Percentiles rank a stretch among this genome's conserved stretches.
These are phyloP conservation scores for Blastobotrys indianensis DNA, from an alignment of 1,139 yeast species.

Conservation along the genomic window DNA sequence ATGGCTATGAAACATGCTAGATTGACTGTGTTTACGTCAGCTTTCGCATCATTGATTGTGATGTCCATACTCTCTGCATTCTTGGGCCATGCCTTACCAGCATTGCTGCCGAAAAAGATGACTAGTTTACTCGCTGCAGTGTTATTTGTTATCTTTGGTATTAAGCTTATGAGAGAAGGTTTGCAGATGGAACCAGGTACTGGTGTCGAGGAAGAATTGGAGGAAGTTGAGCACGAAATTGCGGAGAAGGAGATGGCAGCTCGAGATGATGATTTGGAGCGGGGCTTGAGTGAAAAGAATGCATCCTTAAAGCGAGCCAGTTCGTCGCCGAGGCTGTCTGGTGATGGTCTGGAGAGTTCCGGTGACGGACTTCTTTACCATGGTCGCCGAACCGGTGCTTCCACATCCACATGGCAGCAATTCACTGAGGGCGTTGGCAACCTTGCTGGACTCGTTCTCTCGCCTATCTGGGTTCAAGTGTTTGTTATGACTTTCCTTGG, in stretches of 20 bases:
- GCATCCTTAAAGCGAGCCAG: constrained; percentile 26
- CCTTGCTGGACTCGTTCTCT: constrained; percentile 57
- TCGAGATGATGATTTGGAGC: constrained; percentile 51
- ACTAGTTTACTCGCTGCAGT: constrained; percentile 79
- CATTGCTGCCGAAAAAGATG: constrained; percentile 68
- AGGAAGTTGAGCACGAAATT: constrained; percentile 94
- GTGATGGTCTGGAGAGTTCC: constrained; percentile 29
- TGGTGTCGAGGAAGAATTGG: constrained; percentile 92
- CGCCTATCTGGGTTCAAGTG: constrained; percentile 92
- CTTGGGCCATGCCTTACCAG: constrained; percentile 87
- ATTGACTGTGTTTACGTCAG: constrained; percentile 76
- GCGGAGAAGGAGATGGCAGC: constrained; percentile 54
- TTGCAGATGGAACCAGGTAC: constrained; percentile 69
- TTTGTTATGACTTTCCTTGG: constrained; percentile 95
- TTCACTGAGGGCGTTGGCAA: constrained; percentile 39
- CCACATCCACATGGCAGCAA: constrained; percentile 19
- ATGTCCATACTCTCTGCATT: constrained; percentile 91
- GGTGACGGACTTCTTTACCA: constrained; percentile 10
- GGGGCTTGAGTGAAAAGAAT: constrained; percentile 38
- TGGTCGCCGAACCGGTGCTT: constrained; percentile 6
- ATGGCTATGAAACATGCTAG: constrained; percentile 96
- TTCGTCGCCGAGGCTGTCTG: constrained; percentile 29
- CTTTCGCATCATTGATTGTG: constrained; percentile 75
- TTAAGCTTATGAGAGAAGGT: constrained; percentile 73
- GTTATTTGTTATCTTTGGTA: constrained; percentile 78